These are phyloP conservation scores for Phlebopus sp. DNA, from an alignment of 1,284 basidiomycete genomes.

Conservation along the genomic window DNA sequence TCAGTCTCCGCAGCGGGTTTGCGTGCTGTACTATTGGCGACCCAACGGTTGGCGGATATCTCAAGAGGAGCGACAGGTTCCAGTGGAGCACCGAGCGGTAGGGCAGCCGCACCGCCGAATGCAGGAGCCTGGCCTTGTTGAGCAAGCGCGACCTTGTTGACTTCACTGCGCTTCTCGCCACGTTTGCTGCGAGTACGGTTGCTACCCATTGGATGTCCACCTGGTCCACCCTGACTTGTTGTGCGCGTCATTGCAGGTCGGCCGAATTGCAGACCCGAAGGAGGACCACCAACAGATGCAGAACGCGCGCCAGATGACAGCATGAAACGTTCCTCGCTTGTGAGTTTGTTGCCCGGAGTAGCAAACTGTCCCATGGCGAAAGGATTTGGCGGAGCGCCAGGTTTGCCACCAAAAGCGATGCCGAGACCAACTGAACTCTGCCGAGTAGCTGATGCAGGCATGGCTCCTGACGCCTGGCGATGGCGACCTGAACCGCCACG, in stretches of 20 bases:
- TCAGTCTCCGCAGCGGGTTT: conserved; percentile 48
- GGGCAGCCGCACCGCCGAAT: conserved; percentile 19
- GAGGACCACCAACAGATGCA: conserved; percentile 43
- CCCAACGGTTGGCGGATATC: conserved; percentile 83
- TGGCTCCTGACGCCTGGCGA: conserved; percentile 41
- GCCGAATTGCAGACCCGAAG: conserved; percentile 44
- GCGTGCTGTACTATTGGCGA: conserved; percentile 36
- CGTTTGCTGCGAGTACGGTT: conserved; percentile 72
- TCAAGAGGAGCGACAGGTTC: conserved; percentile 79
- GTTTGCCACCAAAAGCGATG: conserved; percentile 44
- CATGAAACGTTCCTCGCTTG: conserved; percentile 74
- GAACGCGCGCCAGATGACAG: conserved; percentile 43
- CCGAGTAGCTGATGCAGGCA: conserved; percentile 41
- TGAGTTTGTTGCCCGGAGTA: conserved; percentile 53
- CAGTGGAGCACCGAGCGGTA: conserved; percentile 23
- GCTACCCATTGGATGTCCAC: conserved; percentile 44
- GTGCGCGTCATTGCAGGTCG: conserved; percentile 69
- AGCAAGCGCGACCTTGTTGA: conserved; percentile 37
- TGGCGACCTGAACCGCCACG: conserved; percentile 64
- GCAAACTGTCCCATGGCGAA: conserved; percentile 80
- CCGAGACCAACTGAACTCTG: conserved; percentile 59
- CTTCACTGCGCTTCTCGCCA: conserved; percentile 57
- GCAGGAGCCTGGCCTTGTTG: conserved; percentile 33
- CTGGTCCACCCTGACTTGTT: conserved; percentile 69
- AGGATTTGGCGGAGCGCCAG: conserved; percentile 32